Evolutionary conservation across 805 yeast genomes (phyloP).

Genomic region (Zygoascus bituminiphila): DNA sequence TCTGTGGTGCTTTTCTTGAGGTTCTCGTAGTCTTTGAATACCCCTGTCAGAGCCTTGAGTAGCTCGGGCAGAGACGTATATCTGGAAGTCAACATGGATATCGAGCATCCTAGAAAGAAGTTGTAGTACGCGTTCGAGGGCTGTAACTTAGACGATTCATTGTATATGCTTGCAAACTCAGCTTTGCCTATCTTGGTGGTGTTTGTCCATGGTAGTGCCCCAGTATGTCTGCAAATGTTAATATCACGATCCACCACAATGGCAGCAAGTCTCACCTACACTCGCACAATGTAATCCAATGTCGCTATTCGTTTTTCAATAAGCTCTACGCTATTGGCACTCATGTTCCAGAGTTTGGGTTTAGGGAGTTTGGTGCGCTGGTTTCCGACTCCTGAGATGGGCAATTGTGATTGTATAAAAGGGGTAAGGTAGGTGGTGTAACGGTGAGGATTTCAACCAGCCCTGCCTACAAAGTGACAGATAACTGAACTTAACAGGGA

Average conservation of each 20-base stretch:
- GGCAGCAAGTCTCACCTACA: constrained; percentile 13
- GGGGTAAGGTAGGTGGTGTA: no score
- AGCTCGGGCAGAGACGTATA: neutral
- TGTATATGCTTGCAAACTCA: neutral
- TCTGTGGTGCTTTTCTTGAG: neutral
- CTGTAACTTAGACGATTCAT: neutral
- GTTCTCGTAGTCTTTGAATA: constrained; percentile 2
- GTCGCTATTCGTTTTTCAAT: constrained; percentile 21
- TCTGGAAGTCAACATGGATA: neutral
- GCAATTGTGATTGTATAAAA: no score
- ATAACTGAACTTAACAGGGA: no score
- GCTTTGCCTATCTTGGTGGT: neutral
- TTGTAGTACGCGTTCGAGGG: neutral
- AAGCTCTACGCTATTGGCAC: constrained; percentile 3
- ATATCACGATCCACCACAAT: neutral
- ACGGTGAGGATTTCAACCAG: no score
- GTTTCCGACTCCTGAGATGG: neutral
- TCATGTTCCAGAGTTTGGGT: neutral
- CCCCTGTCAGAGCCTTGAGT: constrained; percentile 1
- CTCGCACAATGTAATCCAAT: constrained; percentile 18
- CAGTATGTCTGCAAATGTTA: neutral
- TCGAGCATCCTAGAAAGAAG: constrained; percentile 1
- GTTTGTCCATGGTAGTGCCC: neutral
- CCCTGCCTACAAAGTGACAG: no score
- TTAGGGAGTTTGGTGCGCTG: neutral